Base-by-base conservation (phyloP, 352 stramenopile genomes). In the Pythium periplocum region DNA sequence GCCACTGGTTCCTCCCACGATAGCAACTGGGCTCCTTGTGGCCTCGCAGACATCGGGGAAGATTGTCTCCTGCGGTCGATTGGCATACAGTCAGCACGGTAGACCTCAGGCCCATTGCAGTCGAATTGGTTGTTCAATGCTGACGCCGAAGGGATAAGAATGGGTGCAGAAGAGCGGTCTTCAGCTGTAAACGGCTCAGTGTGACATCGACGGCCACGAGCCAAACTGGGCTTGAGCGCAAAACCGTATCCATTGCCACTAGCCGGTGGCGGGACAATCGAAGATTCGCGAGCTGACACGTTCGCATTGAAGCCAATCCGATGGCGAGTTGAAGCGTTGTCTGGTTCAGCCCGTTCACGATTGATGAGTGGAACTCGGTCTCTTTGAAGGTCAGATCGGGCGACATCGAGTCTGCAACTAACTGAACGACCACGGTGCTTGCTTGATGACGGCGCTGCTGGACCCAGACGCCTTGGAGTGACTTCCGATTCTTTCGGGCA, bases 1-100 rank as follows among this genome's bases (percentile, higher is more conserved):
- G 72, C 64, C 32, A 66, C 62, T 7, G 78, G 75, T 40, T 87
- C 74, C 51, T 87, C 75, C 78, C 78, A 87, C 36, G 78, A 86
- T 30, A 85, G 41, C 51, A 89, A 46, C 45, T 8, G 41, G 68
- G 34, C 36, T 32, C 40, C 17, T 58, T 56, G 48, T 64, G 48
- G 2, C 55, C 58, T 55, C 68, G 52, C 3, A 51, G 55, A 5
- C 42, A 39, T 30, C 37, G 33, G 43, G 37, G 30, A 52, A 26
- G 26, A 6, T 52, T 30, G 8, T 10, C 26, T 11, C 40, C 35
- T 6, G 34, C 38, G 4, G 34, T 46, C 8, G 6, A 47, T 8
- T 43, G 17, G 17, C 17, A 30, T 11, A 12, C 7, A 8, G 7
- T 42, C 38, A 8, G 38, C 12, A n/a, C 9, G 9, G 9, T 31